phyloP scores from a whole-genome alignment of 2,329 filamentous ascomycete genomes.

The Fusarium nodosum region DNA sequence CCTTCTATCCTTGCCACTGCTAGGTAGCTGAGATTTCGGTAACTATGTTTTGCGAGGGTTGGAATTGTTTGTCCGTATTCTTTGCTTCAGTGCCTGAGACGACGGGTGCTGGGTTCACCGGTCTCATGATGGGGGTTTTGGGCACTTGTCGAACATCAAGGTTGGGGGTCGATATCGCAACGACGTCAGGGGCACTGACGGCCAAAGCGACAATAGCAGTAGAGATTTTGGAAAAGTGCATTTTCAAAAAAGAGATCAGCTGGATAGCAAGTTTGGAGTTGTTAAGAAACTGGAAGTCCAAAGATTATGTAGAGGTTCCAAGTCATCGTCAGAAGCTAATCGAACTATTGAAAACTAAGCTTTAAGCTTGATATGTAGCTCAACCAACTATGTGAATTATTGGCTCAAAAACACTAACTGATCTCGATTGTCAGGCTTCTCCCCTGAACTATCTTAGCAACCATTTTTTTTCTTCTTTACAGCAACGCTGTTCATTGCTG shows the following conservation, averaged over 20 bases:
- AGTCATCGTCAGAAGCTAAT: not conserved
- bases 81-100: too few species aligned
- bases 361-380: not conserved
- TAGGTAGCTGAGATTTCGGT: not conserved
- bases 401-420: not conserved
- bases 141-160: not conserved
- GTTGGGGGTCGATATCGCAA: not conserved
- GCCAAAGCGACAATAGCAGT: not conserved
- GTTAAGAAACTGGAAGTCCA: too few species aligned
- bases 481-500: too few species aligned
- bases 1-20: not conserved
- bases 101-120: not conserved
- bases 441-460: too few species aligned
- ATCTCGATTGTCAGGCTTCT: not conserved
- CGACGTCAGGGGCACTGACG: not conserved
- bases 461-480: too few species aligned
- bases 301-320: not conserved
- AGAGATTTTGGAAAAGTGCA: not conserved
- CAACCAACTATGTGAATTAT: too few species aligned
- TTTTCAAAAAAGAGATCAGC: not conserved
- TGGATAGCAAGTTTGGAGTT: too few species aligned
- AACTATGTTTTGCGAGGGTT: rapidly evolving
- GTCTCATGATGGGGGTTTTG: not conserved
- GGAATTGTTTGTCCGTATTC: not conserved
- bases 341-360: not conserved